Conservation (phyloP, 2,329 filamentous ascomycete genomes). For the Aspergillus hortae region DNA sequence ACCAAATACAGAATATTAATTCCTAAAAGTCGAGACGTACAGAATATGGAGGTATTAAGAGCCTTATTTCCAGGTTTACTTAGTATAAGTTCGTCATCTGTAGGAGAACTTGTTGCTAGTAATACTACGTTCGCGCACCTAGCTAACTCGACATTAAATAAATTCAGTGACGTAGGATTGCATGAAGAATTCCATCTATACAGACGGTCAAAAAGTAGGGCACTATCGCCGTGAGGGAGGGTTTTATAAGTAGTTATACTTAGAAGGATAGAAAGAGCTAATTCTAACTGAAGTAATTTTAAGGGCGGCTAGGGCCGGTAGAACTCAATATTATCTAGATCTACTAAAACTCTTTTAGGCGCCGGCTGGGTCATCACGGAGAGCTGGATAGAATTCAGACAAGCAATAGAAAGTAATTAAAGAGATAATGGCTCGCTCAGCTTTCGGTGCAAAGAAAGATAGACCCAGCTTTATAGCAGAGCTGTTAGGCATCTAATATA, state of each 20-base stretch:
- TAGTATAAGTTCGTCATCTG: constrained; percentile 1
- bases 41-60: constrained; percentile 6
- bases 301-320: constrained; percentile 5
- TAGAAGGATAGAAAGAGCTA: constrained; percentile 4
- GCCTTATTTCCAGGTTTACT: constrained; percentile 2
- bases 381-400: constrained; percentile 4
- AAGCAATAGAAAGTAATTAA: constrained; percentile 2
- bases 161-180: constrained; percentile 4
- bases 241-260: not conserved
- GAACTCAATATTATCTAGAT: constrained; percentile 9
- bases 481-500: constrained; percentile 5
- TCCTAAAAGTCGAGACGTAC: constrained; percentile 5
- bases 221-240: constrained; percentile 3
- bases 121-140: constrained; percentile 4
- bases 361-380: constrained; percentile 6
- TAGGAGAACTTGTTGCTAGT: constrained; percentile 3
- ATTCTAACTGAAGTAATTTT: constrained; percentile 5
- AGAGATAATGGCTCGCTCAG: constrained; percentile 6
- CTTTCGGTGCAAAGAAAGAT: constrained; percentile 5
- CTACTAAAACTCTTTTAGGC: constrained; percentile 3
- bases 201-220: constrained; percentile 3
- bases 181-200: constrained; percentile 4
- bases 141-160: constrained; percentile 6
- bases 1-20: constrained; percentile 4
- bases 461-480: constrained; percentile 7